Evolutionary conservation across 2,329 filamentous ascomycete species (phyloP), one percentile per base, ranked within the genome.

Genomic region (Teratosphaeria nubilosa): DNA sequence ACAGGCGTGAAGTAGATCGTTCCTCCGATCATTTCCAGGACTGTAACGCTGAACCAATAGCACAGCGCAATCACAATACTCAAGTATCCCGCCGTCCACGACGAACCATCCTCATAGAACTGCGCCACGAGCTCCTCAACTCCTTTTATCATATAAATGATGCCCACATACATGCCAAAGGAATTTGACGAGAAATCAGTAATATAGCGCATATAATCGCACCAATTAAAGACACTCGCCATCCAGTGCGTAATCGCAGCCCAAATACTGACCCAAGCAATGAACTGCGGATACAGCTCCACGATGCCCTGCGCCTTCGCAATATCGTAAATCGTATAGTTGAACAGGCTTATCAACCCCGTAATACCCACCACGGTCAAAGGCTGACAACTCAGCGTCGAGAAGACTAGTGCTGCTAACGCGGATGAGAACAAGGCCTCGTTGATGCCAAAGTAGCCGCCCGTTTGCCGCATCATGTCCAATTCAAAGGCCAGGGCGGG

Each of bases 301-400:
- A 70, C 63, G 2, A 77, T 74, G 48, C 81, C 78, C 59, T 82
- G 77, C 13, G 71, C 71, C 27, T 68, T 69, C 51, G 82, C 74
- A 56, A 83, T 83, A 59, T 83, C 79, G 68, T 80, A 83, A 60
- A 82, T 82, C 25, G 81, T 84, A 64, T 81, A 83, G 65, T 83
- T 82, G 73, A 84, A 83, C 41, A 73, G 58, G 9, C 76, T 77
- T 41, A 81, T 80, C 27, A 80, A 67, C 60, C 81, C 81, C 4
- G 80, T 82, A 41, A 83, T 78, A 5, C 81, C 81, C 16, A 83
- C 80, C 20, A 83, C 80, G 3, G 79, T 82, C 51, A 83, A 68
- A 0, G 81, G 81, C 64, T 83, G 80, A 31, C 75, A 78, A 24
- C 74, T 74, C 1, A 82, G 64, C 5, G 78, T 64, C 63, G 77